Base-by-base conservation (phyloP, 1,284 basidiomycete species). In the Rhodotorula sp. region DNA sequence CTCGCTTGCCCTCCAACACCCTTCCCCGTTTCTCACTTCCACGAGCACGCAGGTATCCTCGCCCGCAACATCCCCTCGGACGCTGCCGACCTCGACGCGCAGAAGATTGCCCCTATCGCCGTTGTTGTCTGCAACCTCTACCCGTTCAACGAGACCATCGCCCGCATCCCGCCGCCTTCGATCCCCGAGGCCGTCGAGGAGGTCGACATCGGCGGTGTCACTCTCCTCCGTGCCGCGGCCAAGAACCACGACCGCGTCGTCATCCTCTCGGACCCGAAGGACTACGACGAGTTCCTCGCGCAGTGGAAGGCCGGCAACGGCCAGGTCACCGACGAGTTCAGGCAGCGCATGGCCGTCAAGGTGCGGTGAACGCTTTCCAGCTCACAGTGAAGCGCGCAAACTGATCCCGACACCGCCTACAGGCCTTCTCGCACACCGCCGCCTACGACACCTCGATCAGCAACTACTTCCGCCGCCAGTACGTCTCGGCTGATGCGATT, bases 111-210 rank as follows among this genome's bases (percentile, higher is more conserved):
- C 27, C 91, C 91, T 71, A 97, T 97, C 83, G 89, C 90, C 66
- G 90, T 97, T 83, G 94, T 97, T 67, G 93, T 97, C 70, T 99
- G 97, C 89, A 99, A 99, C 84, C 89, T 99, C 65, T 99, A 99
- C 85, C 97, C 97, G 2, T 99, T 99, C 84, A 89, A 90, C 34
- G 87, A 90, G 55, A 97, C 95, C 66, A 94, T 98, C 80, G 79
- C 82, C 37, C 85, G 89, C 4, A 89, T 91, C 80, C 92, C 94
- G 0, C 87, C 88, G 77, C 96, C 94, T 83, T 93, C 93, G 27
- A 88, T 98, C 75, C 88, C 92, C 6, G 90, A 92, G 72, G 96
- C 96, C 22, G 90, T 98, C 69, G 97, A 99, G 82, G 97, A 99
- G 84, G 91, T 99, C 78, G 97, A 99, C 83, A 99, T 99, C 76